Base-by-base conservation (phyloP, 2,329 filamentous ascomycete genomes). In the Colletotrichum gloeosporioides region DNA sequence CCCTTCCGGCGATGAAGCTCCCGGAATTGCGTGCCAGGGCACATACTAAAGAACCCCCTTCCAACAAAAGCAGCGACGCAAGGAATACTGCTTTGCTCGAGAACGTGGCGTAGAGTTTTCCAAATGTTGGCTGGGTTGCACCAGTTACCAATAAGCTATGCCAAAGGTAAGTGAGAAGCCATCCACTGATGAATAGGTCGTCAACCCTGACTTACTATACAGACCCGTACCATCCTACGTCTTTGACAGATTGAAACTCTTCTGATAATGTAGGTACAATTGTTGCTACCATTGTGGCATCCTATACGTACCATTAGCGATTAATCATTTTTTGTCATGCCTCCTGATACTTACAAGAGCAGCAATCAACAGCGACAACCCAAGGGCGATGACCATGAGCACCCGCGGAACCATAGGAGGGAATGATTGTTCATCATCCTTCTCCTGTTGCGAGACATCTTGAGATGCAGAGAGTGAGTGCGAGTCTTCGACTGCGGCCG, bases 151-250 rank as follows among this genome's bases (percentile, higher is more conserved):
- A 69, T 44, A 85, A 82, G 71, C 68, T 70, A 29, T 2, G 10
- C 32, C n/a, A 13, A 16, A 32, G 34, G 16, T 8, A 31, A 22
- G 16, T 36, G 4, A 36, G 22, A 18, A 59, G 13, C 10, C n/a
- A 32, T 18, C 44, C 29, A 27, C 4, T 4, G 22, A 13, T 39
- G 31, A 16, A 5, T 4, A 3, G 53, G 12, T n/a, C 13, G 25
- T 9, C 16, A 16, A 57, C 3, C 13, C 9, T 34, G 67, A 44
- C 69, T 27, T 64, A 64, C 69, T 82, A 87, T 7, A 85, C 85
- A 27, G 85, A 83, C 1, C 86, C 87, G 76, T 89, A 89, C 88
- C 88, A 90, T 27, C 84, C 86, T 7, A 88, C 83, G 64, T 88
- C 85, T 12, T 82, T 79, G 3, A 87, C 80, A 27, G 82, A 80